Conservation (phyloP, 1,139 yeast genomes). For the Yamadazyma oceani region DNA sequence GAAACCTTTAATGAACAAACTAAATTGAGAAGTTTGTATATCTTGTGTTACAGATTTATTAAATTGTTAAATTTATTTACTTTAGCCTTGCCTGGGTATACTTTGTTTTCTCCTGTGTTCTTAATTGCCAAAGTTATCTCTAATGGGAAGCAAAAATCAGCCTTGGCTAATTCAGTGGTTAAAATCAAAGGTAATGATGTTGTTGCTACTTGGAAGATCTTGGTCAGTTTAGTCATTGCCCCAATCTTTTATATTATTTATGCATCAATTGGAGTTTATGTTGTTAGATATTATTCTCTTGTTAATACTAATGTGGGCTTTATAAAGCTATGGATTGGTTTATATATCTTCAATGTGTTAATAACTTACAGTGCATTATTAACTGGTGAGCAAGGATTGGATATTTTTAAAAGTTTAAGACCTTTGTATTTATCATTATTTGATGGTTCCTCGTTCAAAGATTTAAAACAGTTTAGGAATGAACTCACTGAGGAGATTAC, state of each 20-base stretch:
- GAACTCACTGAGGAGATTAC: constrained; percentile 46
- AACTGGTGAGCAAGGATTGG: constrained; percentile 93
- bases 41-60: constrained; percentile 51
- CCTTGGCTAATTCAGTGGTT: constrained; percentile 85
- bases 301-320: constrained; percentile 22
- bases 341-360: constrained; percentile 59
- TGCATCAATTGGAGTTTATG: constrained; percentile 64
- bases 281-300: constrained; percentile 26
- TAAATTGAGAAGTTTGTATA: constrained; percentile 45
- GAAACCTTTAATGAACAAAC: constrained; percentile 53
- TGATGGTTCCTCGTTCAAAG: constrained; percentile 58
- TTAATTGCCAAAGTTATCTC: constrained; percentile 75
- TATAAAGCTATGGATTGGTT: constrained; percentile 39
- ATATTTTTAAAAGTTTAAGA: constrained; percentile 75
- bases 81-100: constrained; percentile 80
- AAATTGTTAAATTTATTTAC: constrained; percentile 55
- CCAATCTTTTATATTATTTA: constrained; percentile 82
- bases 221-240: constrained; percentile 85
- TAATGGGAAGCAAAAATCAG: constrained; percentile 67
- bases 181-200: constrained; percentile 92
- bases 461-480: constrained; percentile 42
- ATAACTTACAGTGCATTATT: constrained; percentile 86
- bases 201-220: constrained; percentile 92
- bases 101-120: constrained; percentile 85
- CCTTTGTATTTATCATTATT: constrained; percentile 78